Conservation (phyloP, 176 grass and related monocot species). For the Dactylis glomerata region DNA sequence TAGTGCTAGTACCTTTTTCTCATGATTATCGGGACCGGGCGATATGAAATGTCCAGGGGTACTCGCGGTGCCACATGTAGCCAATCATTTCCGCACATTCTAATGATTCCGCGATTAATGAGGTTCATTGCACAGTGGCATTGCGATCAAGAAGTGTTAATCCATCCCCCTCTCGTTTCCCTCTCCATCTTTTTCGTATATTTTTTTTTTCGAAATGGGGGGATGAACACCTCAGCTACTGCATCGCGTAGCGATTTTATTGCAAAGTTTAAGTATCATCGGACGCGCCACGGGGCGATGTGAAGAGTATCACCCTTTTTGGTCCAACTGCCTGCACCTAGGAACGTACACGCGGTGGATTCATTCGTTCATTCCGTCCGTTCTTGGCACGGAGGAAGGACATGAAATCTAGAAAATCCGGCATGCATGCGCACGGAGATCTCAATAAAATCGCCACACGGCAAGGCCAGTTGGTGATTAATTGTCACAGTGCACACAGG, state of each 20-base stretch:
- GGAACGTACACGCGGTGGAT: background rate
- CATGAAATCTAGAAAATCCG: no score
- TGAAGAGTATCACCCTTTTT: background rate
- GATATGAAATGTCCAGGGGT: background rate
- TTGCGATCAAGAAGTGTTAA: background rate
- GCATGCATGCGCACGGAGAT: no score
- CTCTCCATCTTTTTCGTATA: background rate
- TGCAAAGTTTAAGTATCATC: background rate
- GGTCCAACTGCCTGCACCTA: no score
- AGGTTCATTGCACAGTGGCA: background rate
- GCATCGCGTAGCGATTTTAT: background rate
- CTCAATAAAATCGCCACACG: no score
- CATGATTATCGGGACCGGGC: background rate
- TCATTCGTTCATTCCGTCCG: background rate
- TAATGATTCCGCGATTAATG: conserved; percentile 15
- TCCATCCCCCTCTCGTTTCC: no score
- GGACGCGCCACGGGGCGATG: no score
- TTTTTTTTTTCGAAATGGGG: no score
- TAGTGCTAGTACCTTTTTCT: background rate
- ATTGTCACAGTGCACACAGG: no score
- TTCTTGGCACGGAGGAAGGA: background rate
- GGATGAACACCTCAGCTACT: no score
- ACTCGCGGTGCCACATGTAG: background rate
- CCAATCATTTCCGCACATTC: conserved; percentile 27
- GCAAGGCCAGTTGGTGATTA: no score